Evolutionary conservation across 208 protist species (phyloP).

Genomic region (Naegleria gruberi): DNA sequence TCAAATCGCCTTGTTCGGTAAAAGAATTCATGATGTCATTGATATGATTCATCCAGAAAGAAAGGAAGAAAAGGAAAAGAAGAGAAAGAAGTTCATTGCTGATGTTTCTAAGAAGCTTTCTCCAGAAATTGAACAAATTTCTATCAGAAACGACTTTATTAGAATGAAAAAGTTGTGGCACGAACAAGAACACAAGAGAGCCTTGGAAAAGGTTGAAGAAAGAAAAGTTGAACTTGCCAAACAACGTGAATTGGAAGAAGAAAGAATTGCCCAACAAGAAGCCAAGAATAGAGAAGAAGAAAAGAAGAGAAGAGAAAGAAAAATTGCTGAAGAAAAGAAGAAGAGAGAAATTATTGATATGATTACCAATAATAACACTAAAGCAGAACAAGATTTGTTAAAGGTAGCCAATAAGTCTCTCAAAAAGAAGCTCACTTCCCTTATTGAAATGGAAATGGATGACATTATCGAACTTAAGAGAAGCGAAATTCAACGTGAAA

Average conservation of each 20-base stretch:
- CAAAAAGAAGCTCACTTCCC: not conserved
- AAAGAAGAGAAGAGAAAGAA: not conserved
- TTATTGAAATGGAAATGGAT: not conserved
- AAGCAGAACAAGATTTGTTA: not conserved
- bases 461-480: not conserved
- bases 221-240: not conserved
- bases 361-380: not conserved
- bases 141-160: not conserved
- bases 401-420: not conserved
- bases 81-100: not conserved
- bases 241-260: not conserved
- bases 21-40: not conserved
- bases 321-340: not conserved
- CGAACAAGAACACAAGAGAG: not conserved
- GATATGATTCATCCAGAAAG: not conserved
- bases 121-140: not conserved
- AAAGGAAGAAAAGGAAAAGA: not conserved
- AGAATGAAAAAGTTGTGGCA: constrained; percentile 3
- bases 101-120: not conserved
- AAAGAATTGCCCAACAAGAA: not conserved
- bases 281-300: not conserved
- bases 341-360: constrained; percentile 9
- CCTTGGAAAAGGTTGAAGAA: not conserved
- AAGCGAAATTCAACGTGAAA: constrained; percentile 6
- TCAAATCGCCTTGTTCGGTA: not conserved